Base-by-base conservation (phyloP, 352 stramenopile genomes). In the Phytophthora pisi region DNA sequence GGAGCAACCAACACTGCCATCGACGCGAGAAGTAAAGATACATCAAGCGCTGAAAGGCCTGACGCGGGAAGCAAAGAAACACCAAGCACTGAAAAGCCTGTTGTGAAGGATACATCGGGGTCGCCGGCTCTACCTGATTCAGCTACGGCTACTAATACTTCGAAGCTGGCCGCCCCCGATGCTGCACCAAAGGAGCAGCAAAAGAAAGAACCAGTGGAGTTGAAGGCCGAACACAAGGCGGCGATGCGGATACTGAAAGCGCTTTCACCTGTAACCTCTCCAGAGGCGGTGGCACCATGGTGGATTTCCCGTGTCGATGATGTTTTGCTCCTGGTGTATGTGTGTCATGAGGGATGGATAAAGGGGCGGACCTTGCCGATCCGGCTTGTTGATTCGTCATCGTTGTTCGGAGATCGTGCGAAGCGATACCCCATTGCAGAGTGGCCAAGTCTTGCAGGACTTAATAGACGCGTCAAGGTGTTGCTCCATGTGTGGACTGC, bases 281-380 rank as follows among this genome's bases (percentile, higher is more conserved):
- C 74, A 2, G 58, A 74, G 16, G 16, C 61, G 1, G 76, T 94
- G 0, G 74, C 79, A 3, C 78, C 82, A 18, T 96, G 89, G 89
- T 96, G 89, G 89, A 77, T 91, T 43, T 79, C 86, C 16, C 45
- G 89, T 23, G 69, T 92, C 4, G 89, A 96, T 58, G 89, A 96
- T 47, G 72, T 92, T 16, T 60, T 89, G 24, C 66, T 96, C 11
- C 51, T 96, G 36, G 64, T 94, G 18, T 82, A 82, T 54, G 66
- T 96, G 10, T 81, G 88, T 72, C 75, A 71, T 16, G 62, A 91
- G 49, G 89, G 89, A 9, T 96, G 89, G 89, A 75, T 91, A 11
- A 88, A 84, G 52, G 72, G 62, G 7, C 81, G 82, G 36, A 57
- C 57, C 30, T 26, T 90, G 6, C 76, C 81, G 0, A 55, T 57